These are phyloP conservation scores for Metschnikowia noctiluminum DNA, from an alignment of 805 yeast genomes.

Conservation along the genomic window DNA sequence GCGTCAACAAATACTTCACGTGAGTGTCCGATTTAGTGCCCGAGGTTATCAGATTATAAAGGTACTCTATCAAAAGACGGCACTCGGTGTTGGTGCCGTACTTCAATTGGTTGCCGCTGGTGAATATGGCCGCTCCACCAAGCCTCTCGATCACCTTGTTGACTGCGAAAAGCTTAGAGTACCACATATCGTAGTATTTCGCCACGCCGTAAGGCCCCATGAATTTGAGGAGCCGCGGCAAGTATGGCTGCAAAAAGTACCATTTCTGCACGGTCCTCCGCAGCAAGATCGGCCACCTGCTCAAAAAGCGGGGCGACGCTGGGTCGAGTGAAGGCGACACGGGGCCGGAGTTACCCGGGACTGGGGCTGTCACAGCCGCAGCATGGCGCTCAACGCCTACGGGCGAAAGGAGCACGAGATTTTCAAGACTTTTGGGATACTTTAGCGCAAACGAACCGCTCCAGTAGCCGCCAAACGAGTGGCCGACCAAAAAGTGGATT, in stretches of 20 bases:
- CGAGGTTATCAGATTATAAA: conserved; percentile 38
- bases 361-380: conserved; percentile 48
- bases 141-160: conserved; percentile 31
- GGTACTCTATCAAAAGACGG: conserved; percentile 35
- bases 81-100: conserved; percentile 40
- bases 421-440: conserved; percentile 52
- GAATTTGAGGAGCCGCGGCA: conserved; percentile 46
- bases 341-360: conserved; percentile 1
- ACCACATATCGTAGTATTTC: conserved; percentile 40
- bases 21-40: conserved; percentile 41
- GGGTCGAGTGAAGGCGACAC: conserved; percentile 42
- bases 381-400: conserved; percentile 75
- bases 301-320: conserved; percentile 41
- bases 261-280: conserved; percentile 27
- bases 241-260: conserved; percentile 42
- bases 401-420: conserved; percentile 65
- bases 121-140: conserved; percentile 28
- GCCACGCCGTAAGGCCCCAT: conserved; percentile 41
- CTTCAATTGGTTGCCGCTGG: conserved; percentile 27
- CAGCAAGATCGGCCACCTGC: conserved; percentile 44
- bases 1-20: conserved; percentile 49
- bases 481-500: conserved; percentile 64
- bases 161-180: conserved; percentile 36
- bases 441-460: conserved; percentile 59
- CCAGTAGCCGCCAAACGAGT: conserved; percentile 77